A percentile compares a stretch with the other conserved stretches of the same genome.
These are phyloP conservation scores for Castanospermum australe DNA, from an alignment of 306 rosid genomes.

Conservation along the genomic window DNA sequence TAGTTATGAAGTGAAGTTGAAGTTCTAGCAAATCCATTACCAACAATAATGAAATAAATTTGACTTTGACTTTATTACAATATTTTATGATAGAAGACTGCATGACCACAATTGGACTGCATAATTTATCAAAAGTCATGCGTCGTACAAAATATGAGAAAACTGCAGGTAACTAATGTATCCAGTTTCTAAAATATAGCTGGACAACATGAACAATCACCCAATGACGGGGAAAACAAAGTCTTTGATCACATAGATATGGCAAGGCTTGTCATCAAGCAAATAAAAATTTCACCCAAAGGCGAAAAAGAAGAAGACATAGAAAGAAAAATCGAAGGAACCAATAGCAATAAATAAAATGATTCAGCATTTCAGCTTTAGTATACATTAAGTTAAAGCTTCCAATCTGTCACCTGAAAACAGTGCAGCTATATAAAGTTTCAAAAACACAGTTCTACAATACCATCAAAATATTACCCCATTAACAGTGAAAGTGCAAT, in stretches of 20 bases:
- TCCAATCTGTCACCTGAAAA: background rate
- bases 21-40: constrained; percentile 1
- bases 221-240: constrained; percentile 8
- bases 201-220: background rate
- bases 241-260: background rate
- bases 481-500: background rate
- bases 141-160: background rate
- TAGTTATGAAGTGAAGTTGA: constrained; percentile 11
- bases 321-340: background rate
- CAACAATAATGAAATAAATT: constrained; percentile 4
- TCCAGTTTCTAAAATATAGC: background rate
- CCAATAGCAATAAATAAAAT: background rate
- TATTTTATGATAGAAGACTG: background rate
- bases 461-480: background rate
- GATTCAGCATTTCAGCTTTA: background rate
- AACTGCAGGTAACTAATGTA: background rate
- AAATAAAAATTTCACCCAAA: background rate
- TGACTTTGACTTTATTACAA: background rate
- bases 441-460: background rate
- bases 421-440: background rate
- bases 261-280: background rate
- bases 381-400: background rate
- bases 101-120: background rate
- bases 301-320: background rate
- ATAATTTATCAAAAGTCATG: background rate